These are phyloP conservation scores for Luffa aegyptiaca DNA, from an alignment of 306 rosid species.

Conservation along the genomic window DNA sequence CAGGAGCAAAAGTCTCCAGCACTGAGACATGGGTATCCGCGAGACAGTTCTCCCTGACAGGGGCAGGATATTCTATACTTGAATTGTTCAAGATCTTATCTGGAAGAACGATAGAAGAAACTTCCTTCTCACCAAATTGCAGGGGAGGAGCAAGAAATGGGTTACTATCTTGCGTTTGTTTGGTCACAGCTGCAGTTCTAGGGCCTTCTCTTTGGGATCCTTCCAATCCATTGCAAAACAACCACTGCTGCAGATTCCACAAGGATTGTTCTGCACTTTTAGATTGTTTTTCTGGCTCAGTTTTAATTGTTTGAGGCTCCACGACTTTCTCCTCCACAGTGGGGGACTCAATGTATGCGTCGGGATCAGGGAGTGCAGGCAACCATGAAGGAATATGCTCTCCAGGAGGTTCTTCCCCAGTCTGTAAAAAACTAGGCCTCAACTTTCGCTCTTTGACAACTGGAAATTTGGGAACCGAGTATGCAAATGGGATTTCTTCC, in stretches of 20 bases:
- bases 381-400: constrained; percentile 82
- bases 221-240: constrained; percentile 33
- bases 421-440: constrained; percentile 45
- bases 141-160: constrained; percentile 66
- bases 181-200: constrained; percentile 36
- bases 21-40: constrained; percentile 40
- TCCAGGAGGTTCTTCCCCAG: constrained; percentile 45
- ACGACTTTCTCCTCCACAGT: constrained; percentile 21
- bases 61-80: constrained; percentile 21
- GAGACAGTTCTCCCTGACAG: constrained; percentile 25
- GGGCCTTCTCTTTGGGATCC: constrained; percentile 28
- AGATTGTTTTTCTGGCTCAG: constrained; percentile 40
- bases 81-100: constrained; percentile 35
- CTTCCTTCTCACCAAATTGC: constrained; percentile 64
- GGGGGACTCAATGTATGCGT: constrained; percentile 24
- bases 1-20: constrained; percentile 67
- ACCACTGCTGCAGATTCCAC: constrained; percentile 42
- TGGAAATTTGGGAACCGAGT: constrained; percentile 54
- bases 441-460: constrained; percentile 41
- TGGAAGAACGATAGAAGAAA: constrained; percentile 47
- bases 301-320: constrained; percentile 22
- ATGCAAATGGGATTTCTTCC: constrained; percentile 45
- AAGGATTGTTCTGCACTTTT: constrained; percentile 30
- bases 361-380: constrained; percentile 69
- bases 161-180: constrained; percentile 42